These are phyloP conservation scores for Pleurotus platypus DNA, from an alignment of 768 basidiomycete genomes.

Conservation along the genomic window DNA sequence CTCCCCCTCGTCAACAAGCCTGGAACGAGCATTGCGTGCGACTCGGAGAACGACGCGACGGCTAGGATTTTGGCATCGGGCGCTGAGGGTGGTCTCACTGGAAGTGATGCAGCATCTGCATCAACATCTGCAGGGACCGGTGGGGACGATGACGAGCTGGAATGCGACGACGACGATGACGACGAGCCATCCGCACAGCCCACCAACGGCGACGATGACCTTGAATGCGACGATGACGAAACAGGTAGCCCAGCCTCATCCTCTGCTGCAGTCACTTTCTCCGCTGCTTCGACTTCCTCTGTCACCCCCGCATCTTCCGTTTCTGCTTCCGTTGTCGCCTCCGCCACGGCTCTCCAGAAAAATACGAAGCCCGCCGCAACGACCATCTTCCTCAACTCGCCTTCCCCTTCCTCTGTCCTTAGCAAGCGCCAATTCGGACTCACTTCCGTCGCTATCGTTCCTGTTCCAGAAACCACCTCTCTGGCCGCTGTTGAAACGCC, in stretches of 20 bases:
- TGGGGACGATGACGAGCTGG: constrained; percentile 9
- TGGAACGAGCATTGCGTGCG: constrained; percentile 44
- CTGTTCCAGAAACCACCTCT: constrained; percentile 12
- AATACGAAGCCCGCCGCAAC: neutral
- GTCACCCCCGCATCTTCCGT: neutral
- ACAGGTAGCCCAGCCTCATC: neutral
- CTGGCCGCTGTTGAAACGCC: constrained; percentile 5
- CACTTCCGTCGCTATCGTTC: constrained; percentile 3
- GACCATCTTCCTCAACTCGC: constrained; percentile 10
- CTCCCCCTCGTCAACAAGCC: constrained; percentile 45
- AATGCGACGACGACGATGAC: constrained; percentile 6
- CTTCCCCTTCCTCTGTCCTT: constrained; percentile 5
- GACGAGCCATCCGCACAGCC: neutral
- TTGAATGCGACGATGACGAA: constrained; percentile 11
- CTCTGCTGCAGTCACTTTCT: neutral
- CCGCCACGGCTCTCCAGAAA: constrained; percentile 1
- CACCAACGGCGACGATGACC: constrained; percentile 9
- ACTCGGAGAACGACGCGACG: constrained; percentile 32
- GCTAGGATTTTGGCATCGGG: constrained; percentile 38
- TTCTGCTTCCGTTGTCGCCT: constrained; percentile 2
- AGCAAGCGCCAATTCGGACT: constrained; percentile 1
- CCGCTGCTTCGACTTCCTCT: constrained; percentile 7
- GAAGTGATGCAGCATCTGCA: neutral
- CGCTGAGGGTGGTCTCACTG: constrained; percentile 37
- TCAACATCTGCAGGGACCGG: constrained; percentile 8